Evolutionary conservation across 2,329 filamentous ascomycete genomes (phyloP).

Genomic region (Tolypocladium inflatum): DNA sequence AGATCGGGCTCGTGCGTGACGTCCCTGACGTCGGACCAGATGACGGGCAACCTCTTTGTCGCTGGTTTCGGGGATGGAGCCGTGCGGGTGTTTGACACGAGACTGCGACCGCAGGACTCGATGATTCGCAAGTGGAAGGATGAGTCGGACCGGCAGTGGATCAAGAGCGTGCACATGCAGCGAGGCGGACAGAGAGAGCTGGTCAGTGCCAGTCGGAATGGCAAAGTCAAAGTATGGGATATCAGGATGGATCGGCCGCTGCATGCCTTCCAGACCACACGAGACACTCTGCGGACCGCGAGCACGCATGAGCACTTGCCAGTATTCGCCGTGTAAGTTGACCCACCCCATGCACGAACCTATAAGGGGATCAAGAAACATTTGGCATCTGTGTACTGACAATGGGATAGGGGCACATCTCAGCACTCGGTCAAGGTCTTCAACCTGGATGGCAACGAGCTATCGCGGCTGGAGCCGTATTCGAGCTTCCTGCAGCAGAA

Average conservation of each 20-base stretch:
- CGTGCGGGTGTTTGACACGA: slow-evolving; percentile 87
- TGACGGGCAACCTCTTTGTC: slow-evolving; percentile 92
- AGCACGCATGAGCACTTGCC: slow-evolving; percentile 94
- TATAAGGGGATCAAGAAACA: background rate
- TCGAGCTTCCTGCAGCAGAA: slow-evolving; percentile 78
- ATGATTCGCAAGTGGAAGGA: slow-evolving; percentile 98
- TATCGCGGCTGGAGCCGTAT: slow-evolving; percentile 83
- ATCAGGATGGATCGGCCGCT: slow-evolving; percentile 77
- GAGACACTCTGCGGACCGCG: slow-evolving; percentile 70
- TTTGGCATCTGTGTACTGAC: slow-evolving; percentile 13
- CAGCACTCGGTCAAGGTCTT: slow-evolving; percentile 84
- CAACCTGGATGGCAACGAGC: slow-evolving; percentile 71
- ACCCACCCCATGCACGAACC: background rate
- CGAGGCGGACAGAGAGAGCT: slow-evolving; percentile 88
- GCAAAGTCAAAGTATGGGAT: slow-evolving; percentile 93
- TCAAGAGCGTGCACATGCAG: slow-evolving; percentile 94
- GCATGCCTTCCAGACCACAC: slow-evolving; percentile 64
- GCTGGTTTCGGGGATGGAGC: slow-evolving; percentile 95
- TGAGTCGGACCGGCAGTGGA: slow-evolving; percentile 76
- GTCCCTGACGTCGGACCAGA: slow-evolving; percentile 91
- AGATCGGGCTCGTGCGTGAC: slow-evolving; percentile 94
- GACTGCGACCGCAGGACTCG: slow-evolving; percentile 70
- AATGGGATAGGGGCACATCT: slow-evolving; percentile 62
- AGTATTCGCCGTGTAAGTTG: slow-evolving; percentile 81
- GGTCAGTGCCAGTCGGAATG: slow-evolving; percentile 81